A percentile compares a stretch with the other conserved stretches of the same genome.
phyloP scores from a whole-genome alignment of 140 eudicot genomes.

The Eryngium alpinum region DNA sequence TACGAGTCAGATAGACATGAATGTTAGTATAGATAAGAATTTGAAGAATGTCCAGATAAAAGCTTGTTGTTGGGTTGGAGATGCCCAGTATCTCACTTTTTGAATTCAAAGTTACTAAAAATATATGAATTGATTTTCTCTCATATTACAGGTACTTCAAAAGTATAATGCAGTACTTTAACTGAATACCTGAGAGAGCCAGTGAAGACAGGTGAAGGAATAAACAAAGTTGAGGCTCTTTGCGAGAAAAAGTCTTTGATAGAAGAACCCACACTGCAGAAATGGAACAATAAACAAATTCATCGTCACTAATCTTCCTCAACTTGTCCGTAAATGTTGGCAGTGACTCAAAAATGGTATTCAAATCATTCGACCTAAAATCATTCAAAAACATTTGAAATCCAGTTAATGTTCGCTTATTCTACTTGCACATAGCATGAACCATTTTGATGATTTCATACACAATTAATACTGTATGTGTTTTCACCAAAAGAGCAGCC shows the following conservation, averaged over 20 bases:
- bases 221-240: conserved; percentile 1
- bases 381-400: conserved; percentile 16
- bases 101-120: not conserved
- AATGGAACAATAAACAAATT: not conserved
- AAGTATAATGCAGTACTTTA: too few species aligned
- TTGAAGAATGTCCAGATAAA: too few species aligned
- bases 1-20: not conserved
- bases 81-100: too few species aligned
- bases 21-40: too few species aligned
- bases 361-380: conserved; percentile 14
- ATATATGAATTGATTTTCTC: too few species aligned
- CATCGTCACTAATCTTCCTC: not conserved
- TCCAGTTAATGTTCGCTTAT: not conserved
- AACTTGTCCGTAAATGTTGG: not conserved
- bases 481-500: conserved; percentile 14
- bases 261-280: conserved; percentile 9
- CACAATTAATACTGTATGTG: not conserved
- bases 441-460: not conserved
- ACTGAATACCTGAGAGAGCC: conserved; percentile 16
- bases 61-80: too few species aligned
- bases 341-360: conserved; percentile 3
- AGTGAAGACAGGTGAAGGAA: conserved; percentile 9
- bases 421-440: not conserved
- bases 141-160: too few species aligned
- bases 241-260: not conserved